Evolutionary conservation across 2,329 filamentous ascomycete species (phyloP).

Genomic region (Cladophialophora bantiana): DNA sequence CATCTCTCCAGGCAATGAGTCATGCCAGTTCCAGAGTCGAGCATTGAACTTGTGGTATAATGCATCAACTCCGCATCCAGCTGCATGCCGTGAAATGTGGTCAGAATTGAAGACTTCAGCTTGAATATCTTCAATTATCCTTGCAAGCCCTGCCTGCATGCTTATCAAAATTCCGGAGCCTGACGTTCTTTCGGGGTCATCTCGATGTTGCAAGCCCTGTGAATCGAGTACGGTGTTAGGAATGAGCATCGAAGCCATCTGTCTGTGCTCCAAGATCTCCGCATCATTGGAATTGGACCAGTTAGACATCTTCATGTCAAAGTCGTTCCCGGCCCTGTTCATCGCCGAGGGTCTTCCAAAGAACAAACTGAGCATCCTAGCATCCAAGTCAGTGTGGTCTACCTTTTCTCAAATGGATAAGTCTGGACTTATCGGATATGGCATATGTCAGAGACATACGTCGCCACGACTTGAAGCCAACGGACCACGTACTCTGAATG

Average conservation of each 20-base stretch:
- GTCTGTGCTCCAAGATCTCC: too few species aligned
- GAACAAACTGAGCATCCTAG: conserved; percentile 22
- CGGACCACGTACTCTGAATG: conserved; percentile 19
- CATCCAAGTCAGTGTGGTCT: conserved; percentile 21
- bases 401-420: not conserved
- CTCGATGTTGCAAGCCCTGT: not conserved
- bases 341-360: conserved; percentile 13
- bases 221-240: too few species aligned
- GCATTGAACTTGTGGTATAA: conserved; percentile 25
- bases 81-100: not conserved
- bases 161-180: not conserved
- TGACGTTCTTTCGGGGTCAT: not conserved
- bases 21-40: conserved; percentile 22
- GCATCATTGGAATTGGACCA: too few species aligned
- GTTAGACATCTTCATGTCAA: too few species aligned
- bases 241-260: too few species aligned
- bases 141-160: conserved; percentile 20
- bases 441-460: conserved; percentile 25
- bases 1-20: conserved; percentile 22
- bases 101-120: not conserved
- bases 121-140: conserved; percentile 16
- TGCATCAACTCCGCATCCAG: conserved; percentile 1
- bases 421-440: conserved; percentile 29
- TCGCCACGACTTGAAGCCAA: conserved; percentile 22
- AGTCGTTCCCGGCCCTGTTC: not conserved